Conservation (phyloP, 441 rosid genomes). For the Manihot esculenta region DNA sequence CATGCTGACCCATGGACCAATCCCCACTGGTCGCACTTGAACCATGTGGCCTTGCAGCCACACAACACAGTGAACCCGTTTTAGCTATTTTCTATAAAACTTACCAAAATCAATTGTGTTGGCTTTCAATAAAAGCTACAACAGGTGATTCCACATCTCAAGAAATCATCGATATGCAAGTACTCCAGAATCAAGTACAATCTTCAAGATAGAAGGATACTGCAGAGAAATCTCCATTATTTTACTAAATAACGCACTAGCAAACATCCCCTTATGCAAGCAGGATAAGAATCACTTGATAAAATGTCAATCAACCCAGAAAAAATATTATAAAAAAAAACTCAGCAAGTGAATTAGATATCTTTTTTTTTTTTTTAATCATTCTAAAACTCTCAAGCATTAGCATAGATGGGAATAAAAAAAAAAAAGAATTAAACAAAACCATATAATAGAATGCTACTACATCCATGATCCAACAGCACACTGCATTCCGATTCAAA, state of each 20-base stretch:
- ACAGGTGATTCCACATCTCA: neutral
- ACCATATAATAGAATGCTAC: neutral
- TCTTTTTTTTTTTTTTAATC: too few species aligned
- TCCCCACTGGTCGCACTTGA: slow-evolving; percentile 47
- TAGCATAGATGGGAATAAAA: too few species aligned
- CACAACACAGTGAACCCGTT: slow-evolving; percentile 75
- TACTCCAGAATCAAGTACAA: neutral
- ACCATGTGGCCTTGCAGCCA: slow-evolving; percentile 81
- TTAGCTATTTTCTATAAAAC: slow-evolving; percentile 50
- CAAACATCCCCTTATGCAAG: neutral
- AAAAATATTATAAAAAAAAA: neutral
- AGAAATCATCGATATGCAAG: neutral
- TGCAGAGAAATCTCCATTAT: neutral
- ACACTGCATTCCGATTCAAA: neutral
- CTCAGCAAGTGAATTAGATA: neutral
- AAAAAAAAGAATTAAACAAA: neutral
- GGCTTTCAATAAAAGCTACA: slow-evolving; percentile 21
- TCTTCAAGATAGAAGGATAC: neutral
- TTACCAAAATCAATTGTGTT: slow-evolving; percentile 10
- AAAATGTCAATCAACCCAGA: neutral
- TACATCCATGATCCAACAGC: neutral
- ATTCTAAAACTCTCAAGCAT: neutral
- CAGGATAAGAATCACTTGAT: neutral
- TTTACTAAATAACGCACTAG: neutral
- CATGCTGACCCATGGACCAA: slow-evolving; percentile 52